Conservation (phyloP, 202 grass and related monocot genomes). For the Bolboschoenoplectus hybrid region DNA sequence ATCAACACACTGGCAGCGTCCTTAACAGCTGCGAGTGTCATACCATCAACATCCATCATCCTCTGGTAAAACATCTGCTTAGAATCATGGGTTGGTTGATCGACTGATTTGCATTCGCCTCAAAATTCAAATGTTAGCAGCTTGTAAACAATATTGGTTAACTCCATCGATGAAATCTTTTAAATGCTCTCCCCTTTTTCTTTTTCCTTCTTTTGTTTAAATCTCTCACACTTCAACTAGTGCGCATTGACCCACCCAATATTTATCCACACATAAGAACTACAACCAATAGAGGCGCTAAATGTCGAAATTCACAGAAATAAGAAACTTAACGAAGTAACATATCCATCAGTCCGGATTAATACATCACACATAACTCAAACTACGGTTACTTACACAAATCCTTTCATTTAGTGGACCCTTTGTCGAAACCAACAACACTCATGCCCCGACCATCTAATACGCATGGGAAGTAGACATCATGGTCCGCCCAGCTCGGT, state of each 20-base stretch:
- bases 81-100: not conserved
- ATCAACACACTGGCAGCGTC: too few relatives aligned
- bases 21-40: too few relatives aligned
- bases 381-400: not conserved
- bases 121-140: not conserved
- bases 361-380: not conserved
- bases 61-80: too few relatives aligned
- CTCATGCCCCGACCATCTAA: constrained; percentile 27
- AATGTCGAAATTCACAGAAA: constrained; percentile 14
- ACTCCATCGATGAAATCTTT: not conserved
- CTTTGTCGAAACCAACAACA: not conserved
- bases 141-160: not conserved
- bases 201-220: not conserved
- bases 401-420: not conserved
- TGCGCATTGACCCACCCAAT: not conserved
- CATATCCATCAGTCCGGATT: not conserved
- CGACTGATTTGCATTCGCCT: not conserved
- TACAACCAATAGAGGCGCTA: not conserved
- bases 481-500: constrained; percentile 47
- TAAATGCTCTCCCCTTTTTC: not conserved
- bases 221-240: not conserved
- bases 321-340: constrained; percentile 18
- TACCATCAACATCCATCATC: too few relatives aligned
- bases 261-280: not conserved
- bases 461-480: constrained; percentile 62